A percentile compares a stretch with the other conserved stretches of the same genome.
phyloP scores from a whole-genome alignment of 352 stramenopile genomes.

The Phytophthora rubi region DNA sequence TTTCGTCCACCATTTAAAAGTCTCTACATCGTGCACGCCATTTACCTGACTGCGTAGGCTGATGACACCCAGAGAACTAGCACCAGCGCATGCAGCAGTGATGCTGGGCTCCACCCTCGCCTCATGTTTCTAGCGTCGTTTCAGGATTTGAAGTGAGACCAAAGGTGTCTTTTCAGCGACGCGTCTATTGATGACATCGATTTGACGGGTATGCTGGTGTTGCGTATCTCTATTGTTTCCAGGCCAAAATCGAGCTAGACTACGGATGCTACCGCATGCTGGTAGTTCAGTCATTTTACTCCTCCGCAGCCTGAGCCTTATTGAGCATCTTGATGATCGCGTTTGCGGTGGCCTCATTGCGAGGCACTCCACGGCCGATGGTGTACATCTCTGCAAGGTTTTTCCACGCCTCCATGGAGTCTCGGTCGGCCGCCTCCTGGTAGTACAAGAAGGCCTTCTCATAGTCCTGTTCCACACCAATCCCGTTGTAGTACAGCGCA shows the following conservation, averaged over 20 bases:
- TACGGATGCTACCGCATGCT: background rate
- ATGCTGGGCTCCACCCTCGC: constrained; percentile 1
- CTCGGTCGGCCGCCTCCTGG: constrained; percentile 80
- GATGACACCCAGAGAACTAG: constrained; percentile 13
- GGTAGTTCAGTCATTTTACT: constrained; percentile 25
- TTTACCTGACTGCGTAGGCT: constrained; percentile 24
- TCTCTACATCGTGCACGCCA: background rate
- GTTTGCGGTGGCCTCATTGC: constrained; percentile 79
- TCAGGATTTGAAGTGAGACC: constrained; percentile 24
- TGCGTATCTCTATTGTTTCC: constrained; percentile 15
- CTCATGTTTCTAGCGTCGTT: constrained; percentile 32
- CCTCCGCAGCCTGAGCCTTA: constrained; percentile 53
- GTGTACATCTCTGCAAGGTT: constrained; percentile 91
- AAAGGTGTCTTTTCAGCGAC: constrained; percentile 20
- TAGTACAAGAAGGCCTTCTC: constrained; percentile 88
- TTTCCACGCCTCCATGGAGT: constrained; percentile 90
- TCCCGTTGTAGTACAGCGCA: constrained; percentile 79
- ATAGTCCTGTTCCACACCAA: constrained; percentile 73
- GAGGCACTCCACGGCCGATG: constrained; percentile 71
- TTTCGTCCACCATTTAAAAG: background rate
- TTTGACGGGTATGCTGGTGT: background rate
- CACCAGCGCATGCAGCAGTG: constrained; percentile 11
- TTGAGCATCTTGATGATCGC: constrained; percentile 89
- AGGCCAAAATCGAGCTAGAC: background rate
- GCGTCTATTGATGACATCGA: background rate